Evolutionary conservation across 768 basidiomycete genomes (phyloP), one percentile per base, ranked within the genome.

Genomic region (Porpolomopsis calyptriformis): DNA sequence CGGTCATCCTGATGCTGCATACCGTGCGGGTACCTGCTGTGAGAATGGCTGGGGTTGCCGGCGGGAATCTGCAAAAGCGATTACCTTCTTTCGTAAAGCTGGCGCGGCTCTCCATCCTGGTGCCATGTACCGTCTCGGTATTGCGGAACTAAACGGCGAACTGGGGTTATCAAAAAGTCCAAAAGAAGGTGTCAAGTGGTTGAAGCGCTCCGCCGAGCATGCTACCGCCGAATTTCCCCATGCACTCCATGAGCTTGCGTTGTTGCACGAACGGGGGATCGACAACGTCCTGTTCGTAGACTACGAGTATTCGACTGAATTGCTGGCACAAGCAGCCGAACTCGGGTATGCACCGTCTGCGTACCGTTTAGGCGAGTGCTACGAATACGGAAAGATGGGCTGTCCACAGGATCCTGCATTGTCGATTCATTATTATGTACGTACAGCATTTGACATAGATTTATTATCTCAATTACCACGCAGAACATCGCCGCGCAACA

Each of bases 21-120:
- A 92, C 64, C 85, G 94, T 24, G 86, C 93, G 0, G 96, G 92
- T 25, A 93, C 93, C 2, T 99, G 96, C 60, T 96, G 90, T 64
- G 96, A 99, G 73, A 93, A 97, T 56, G 96, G 93, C 23, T 98
- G 94, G 96, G 96, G 96, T 4, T 94, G 91, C 61, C 72, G 94
- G 42, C 76, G 91, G 11, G 96, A 98, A 64, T 82, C 79, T 14
- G 81, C 82, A 36, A 97, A 97, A 58, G 91, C 94, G 0, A 64
- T 97, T 27, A 82, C 85, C 47, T 96, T 92, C 69, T 98, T 84
- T 69, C 80, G 86, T 48, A 98, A 96, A 64, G 90, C 93, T 5
- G 89, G 83, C 0, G 90, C 92, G 0, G 80, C 89, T 1, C 73
- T 83, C 10, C 93, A 98, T 53, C 91, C 92, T 0, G 91, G 90